Evolutionary conservation across 345 rosid species (phyloP).

Genomic region (Boechera divaricarpa): DNA sequence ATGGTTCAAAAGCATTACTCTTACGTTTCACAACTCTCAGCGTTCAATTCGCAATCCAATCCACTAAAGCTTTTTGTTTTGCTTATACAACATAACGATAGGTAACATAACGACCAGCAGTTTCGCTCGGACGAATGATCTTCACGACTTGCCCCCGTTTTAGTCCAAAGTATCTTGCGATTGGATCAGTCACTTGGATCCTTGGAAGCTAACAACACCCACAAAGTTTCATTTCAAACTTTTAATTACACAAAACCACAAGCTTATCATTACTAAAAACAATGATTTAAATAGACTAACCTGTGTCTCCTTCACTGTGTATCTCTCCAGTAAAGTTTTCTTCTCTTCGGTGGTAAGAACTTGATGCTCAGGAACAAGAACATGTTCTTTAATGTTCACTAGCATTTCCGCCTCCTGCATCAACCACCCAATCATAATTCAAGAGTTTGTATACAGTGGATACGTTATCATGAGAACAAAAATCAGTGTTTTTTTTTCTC

Average conservation of each 20-base stretch:
- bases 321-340: slow-evolving; percentile 76
- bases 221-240: slow-evolving; percentile 15
- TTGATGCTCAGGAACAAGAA: slow-evolving; percentile 83
- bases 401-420: slow-evolving; percentile 73
- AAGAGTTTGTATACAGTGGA: not conserved
- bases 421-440: not conserved
- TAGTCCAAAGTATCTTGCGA: slow-evolving; percentile 69
- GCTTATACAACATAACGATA: slow-evolving; percentile 64
- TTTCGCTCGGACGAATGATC: slow-evolving; percentile 74
- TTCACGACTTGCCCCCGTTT: slow-evolving; percentile 79
- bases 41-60: not conserved
- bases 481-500: not conserved
- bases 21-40: slow-evolving; percentile 2
- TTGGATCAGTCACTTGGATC: slow-evolving; percentile 66
- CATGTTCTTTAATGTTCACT: slow-evolving; percentile 76
- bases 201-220: slow-evolving; percentile 59
- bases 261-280: not conserved
- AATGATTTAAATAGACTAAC: slow-evolving; percentile 34
- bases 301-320: slow-evolving; percentile 88
- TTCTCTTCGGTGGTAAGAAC: slow-evolving; percentile 73
- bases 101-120: slow-evolving; percentile 75
- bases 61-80: not conserved
- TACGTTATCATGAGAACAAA: not conserved
- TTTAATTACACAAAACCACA: not conserved
- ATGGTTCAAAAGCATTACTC: slow-evolving; percentile 5